phyloP scores from a whole-genome alignment of 164 flowering plant species.

The Euptelea pleiosperma region DNA sequence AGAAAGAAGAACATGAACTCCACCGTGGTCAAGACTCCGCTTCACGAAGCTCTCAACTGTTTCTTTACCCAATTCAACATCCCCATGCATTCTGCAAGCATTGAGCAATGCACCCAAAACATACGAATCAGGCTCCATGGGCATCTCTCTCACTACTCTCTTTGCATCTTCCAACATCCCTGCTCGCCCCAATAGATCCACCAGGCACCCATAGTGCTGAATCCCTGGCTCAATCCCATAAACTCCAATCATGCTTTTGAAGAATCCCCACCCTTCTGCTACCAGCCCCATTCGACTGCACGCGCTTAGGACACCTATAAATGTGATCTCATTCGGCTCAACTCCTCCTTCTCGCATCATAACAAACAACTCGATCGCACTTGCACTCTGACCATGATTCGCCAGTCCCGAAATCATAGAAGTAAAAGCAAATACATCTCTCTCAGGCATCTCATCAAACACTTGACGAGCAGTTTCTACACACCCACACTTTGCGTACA shows the following conservation, averaged over 20 bases:
- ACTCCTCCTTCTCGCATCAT: slow-evolving; percentile 44
- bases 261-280: slow-evolving; percentile 46
- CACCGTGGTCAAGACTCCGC: slow-evolving; percentile 39
- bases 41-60: slow-evolving; percentile 26
- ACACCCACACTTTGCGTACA: slow-evolving; percentile 64
- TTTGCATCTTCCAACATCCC: slow-evolving; percentile 44
- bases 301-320: slow-evolving; percentile 49
- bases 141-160: slow-evolving; percentile 44
- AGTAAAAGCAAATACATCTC: slow-evolving; percentile 55
- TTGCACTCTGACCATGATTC: slow-evolving; percentile 39
- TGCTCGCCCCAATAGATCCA: slow-evolving; percentile 49
- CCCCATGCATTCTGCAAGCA: slow-evolving; percentile 48
- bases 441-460: slow-evolving; percentile 34
- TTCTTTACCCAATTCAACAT: slow-evolving; percentile 39
- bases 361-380: slow-evolving; percentile 36
- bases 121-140: slow-evolving; percentile 43
- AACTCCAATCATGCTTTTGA: slow-evolving; percentile 36
- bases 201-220: slow-evolving; percentile 60
- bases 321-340: slow-evolving; percentile 50
- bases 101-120: slow-evolving; percentile 55
- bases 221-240: slow-evolving; percentile 46
- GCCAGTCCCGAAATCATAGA: slow-evolving; percentile 54
- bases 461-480: slow-evolving; percentile 36
- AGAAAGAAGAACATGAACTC: slow-evolving; percentile 47
- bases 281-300: slow-evolving; percentile 51